Evolutionary conservation across 1,139 yeast genomes (phyloP), one percentile per base, ranked within the genome.

Genomic region (Yamadazyma blattariae): DNA sequence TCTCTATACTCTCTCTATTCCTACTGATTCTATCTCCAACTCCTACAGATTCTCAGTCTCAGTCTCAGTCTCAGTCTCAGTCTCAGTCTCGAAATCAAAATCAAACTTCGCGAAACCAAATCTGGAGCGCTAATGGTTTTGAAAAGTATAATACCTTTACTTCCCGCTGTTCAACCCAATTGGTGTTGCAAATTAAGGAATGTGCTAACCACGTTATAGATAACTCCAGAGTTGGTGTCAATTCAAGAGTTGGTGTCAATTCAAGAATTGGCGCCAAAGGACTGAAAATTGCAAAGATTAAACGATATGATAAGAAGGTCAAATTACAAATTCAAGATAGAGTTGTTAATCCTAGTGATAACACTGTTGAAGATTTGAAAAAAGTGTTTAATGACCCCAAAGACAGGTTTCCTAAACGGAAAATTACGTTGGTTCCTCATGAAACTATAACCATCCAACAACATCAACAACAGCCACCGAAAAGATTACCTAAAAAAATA

Each of bases 321-420:
- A 29, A 30, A 13, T 30, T 36, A 8, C 32, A 29, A 27, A 12
- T 36, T 7, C 25, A 19, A 13, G 19, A 33, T 12, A 11, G 39
- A 18, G 35, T 41, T 14, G 51, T 46, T 2, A 40, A 38, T 14
- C 49, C 50, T 9, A 34, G 39, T 18, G 52, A 48, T n/a, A 36
- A 39, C 21, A 43, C 47, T 15, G 32, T 48, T 2, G 50, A 49
- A 27, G 51, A 49, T 26, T 36, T 51, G 18, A 40, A 39, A 29
- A 33, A 37, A 13, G 48, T 51, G 7, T 51, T 50, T 37, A 15
- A 20, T 12, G 40, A 29, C 14, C 24, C 21, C 25, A 29, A 29
- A 21, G 14, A 16, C 9, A 7, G 17, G 6, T 10, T 22, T 29
- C 28, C 28, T 7, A 16, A 16, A 11, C 11, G 28, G 5, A 26